Evolutionary conservation across 495 filamentous ascomycete species (phyloP).

Genomic region (Xylaria nigripes): DNA sequence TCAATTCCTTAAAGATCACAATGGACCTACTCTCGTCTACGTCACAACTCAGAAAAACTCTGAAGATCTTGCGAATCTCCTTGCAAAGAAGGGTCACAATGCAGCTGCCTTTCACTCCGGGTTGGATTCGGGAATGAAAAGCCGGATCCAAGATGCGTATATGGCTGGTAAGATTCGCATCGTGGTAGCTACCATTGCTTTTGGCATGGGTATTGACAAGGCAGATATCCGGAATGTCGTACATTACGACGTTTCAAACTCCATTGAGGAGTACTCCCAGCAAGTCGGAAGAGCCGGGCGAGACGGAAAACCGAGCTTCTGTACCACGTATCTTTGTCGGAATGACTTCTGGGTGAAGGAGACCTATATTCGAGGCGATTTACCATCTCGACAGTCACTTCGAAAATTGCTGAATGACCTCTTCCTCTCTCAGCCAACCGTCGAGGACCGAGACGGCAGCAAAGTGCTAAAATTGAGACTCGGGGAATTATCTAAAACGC

Average conservation of each 20-base stretch:
- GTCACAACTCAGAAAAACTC: conserved; percentile 47
- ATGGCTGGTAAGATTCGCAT: conserved; percentile 40
- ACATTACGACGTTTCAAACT: conserved; percentile 47
- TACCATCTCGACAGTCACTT: conserved; percentile 43
- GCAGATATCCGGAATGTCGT: conserved; percentile 50
- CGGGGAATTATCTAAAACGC: conserved; percentile 32
- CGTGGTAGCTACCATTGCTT: conserved; percentile 53
- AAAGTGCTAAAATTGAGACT: conserved; percentile 39
- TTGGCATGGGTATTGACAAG: conserved; percentile 56
- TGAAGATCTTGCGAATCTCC: conserved; percentile 31
- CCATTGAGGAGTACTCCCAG: conserved; percentile 52
- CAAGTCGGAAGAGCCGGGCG: conserved; percentile 52
- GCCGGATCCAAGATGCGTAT: conserved; percentile 43
- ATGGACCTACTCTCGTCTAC: conserved; percentile 49
- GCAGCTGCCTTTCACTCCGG: conserved; percentile 47
- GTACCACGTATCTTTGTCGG: conserved; percentile 45
- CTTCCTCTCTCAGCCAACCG: conserved; percentile 31
- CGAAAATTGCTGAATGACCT: conserved; percentile 37
- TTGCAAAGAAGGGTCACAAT: conserved; percentile 31
- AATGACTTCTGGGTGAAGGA: conserved; percentile 47
- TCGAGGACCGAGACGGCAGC: conserved; percentile 21
- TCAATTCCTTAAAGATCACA: conserved; percentile 39
- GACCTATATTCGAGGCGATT: conserved; percentile 47
- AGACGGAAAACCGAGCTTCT: conserved; percentile 44
- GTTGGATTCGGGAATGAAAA: conserved; percentile 35